These are phyloP conservation scores for Nemania diffusa DNA, from an alignment of 2,329 filamentous ascomycete species.

Conservation along the genomic window DNA sequence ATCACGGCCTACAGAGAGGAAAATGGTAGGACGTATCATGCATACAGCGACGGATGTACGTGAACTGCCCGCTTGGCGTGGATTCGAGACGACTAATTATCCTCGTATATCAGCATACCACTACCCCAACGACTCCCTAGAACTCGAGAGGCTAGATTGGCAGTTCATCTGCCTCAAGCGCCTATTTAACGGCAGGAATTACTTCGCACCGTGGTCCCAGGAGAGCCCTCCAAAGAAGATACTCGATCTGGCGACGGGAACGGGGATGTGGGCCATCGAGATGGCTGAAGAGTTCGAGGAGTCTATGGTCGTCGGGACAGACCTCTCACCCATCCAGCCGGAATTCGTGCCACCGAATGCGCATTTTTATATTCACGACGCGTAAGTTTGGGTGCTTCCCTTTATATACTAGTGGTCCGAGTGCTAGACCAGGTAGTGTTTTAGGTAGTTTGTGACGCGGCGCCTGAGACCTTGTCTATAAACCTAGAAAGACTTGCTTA, in stretches of 20 bases:
- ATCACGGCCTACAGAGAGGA: slow-evolving; percentile 42
- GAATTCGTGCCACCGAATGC: slow-evolving; percentile 75
- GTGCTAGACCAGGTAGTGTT: too few species aligned
- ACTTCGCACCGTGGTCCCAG: slow-evolving; percentile 56
- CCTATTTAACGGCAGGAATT: slow-evolving; percentile 53
- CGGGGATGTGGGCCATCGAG: slow-evolving; percentile 72
- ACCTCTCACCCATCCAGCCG: slow-evolving; percentile 75
- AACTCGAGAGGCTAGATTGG: slow-evolving; percentile 55
- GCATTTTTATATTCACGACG: slow-evolving; percentile 78
- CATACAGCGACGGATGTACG: slow-evolving; percentile 60
- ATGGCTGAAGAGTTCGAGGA: slow-evolving; percentile 71
- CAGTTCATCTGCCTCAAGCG: slow-evolving; percentile 54
- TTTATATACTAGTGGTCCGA: background rate
- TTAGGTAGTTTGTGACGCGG: background rate
- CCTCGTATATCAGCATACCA: slow-evolving; percentile 52
- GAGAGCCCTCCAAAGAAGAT: slow-evolving; percentile 50
- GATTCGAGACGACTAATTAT: slow-evolving; percentile 18
- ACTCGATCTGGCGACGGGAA: slow-evolving; percentile 58
- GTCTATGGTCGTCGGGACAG: slow-evolving; percentile 69
- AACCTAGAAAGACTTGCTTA: background rate
- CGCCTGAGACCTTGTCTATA: background rate
- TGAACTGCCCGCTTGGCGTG: slow-evolving; percentile 23
- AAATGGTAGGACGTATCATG: slow-evolving; percentile 59
- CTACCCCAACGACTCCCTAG: slow-evolving; percentile 58
- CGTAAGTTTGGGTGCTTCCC: slow-evolving; percentile 50